phyloP scores from a whole-genome alignment of 2,329 filamentous ascomycete species.

The Coniochaeta sp. region DNA sequence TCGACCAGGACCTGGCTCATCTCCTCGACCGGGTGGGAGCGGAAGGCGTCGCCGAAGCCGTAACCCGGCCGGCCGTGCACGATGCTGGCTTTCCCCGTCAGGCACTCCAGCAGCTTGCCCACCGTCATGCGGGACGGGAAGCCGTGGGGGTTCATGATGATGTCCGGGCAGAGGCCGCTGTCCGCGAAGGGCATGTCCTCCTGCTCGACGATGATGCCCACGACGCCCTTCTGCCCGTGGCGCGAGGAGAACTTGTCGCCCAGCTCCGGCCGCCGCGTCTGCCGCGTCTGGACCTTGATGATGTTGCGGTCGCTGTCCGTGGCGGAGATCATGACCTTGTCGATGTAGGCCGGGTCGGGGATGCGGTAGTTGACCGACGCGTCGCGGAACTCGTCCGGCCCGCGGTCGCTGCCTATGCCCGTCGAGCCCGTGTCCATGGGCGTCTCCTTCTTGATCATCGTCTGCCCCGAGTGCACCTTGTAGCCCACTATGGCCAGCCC shows the following conservation, averaged over 20 bases:
- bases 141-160: constrained; percentile 99
- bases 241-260: constrained; percentile 98
- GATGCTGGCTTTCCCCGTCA: constrained; percentile 90
- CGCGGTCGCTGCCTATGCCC: constrained; percentile 60
- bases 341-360: constrained; percentile 79
- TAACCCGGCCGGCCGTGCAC: constrained; percentile 81
- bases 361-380: constrained; percentile 73
- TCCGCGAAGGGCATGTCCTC: constrained; percentile 97
- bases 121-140: constrained; percentile 99
- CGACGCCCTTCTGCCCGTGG: constrained; percentile 96
- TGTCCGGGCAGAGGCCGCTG: constrained; percentile 84
- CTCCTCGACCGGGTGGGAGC: constrained; percentile 76
- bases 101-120: constrained; percentile 90
- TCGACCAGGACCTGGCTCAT: constrained; percentile 81
- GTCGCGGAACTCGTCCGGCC: constrained; percentile 57
- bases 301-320: constrained; percentile 81
- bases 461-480: constrained; percentile 68
- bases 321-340: constrained; percentile 91
- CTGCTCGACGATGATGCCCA: constrained; percentile 92
- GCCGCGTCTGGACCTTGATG: constrained; percentile 92
- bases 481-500: constrained; percentile 84
- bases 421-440: constrained; percentile 71
- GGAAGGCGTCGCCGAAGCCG: constrained; percentile 72
- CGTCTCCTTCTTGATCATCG: constrained; percentile 84
- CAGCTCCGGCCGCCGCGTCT: constrained; percentile 88